Base-by-base conservation (phyloP, 257 asterid species). In the Ophiorrhiza pumila region DNA sequence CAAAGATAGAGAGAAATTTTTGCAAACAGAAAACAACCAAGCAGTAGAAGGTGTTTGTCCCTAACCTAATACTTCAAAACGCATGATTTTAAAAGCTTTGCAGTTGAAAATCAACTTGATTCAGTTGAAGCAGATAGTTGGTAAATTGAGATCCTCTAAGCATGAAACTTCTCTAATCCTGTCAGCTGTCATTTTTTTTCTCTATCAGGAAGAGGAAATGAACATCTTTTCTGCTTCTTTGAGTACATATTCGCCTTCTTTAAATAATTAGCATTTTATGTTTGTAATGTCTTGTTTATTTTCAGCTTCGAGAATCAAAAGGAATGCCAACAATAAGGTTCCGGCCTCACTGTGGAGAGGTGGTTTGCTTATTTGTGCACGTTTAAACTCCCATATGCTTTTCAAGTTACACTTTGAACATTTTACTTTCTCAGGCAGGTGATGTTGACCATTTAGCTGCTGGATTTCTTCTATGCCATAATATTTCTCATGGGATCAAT, bases 291-390 rank as follows among this genome's bases (percentile, higher is more conserved):
- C 34, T 60, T 35, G 31, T 60, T 66, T 53, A 75, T 69, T 58
- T 69, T 84, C 90, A 93, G 98, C 98, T 93, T 62, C 97, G 98
- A 4, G 98, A 93, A 84, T 89, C 88, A 58, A 93, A 93, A 80
- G 97, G 98, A 75, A 76, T 89, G 74, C 90, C 84, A 60, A 88
- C 96, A 73, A 93, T 93, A 69, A 89, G 96, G 84, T 86, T 91
- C 55, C 92, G 96, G 61, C 99, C 97, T 75, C 99, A 94, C 78
- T 94, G 97, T 72, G 99, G 99, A 70, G 99, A 94, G 99, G 99
- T 94, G 74, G 81, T 82, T 70, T 80, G 81, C 82, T 76, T 77
- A 75, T 74, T 74, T 61, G 45, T 61, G 71, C 73, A 43, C 39
- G 49, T 73, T 68, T 35, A 46, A n/a, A 18, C 37, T 35, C 2